Evolutionary conservation across 306 rosid genomes (phyloP), one percentile per base, ranked within the genome.

Genomic region (Canavalia gladiata): DNA sequence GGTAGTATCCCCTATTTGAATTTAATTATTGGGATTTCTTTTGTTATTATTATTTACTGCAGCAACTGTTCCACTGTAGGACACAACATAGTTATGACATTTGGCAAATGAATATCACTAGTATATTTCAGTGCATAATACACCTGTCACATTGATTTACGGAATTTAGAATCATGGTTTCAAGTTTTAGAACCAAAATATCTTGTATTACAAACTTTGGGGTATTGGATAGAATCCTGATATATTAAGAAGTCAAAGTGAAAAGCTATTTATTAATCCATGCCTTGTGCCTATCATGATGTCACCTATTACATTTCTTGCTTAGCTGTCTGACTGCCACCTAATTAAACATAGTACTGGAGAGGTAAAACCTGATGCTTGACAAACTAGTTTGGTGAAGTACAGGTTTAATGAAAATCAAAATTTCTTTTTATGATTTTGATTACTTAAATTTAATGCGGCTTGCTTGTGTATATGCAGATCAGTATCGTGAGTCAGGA

Each of bases 401-500:
- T 35, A 6, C 50, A 41, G 64, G 54, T 60, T 74, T 78, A 46
- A 82, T 51, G 12, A n/a, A 64, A 30, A 30, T 68, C 37, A 62
- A 63, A 28, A 7, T 68, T 75, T 64, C 54, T 62, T 70, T 56
- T 42, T 63, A 72, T 51, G 52, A 67, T 80, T 73, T 76, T 11
- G 71, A 65, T 52, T 57, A 45, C 51, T 79, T 63, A 7, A 35
- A 34, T 13, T 68, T 55, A 73, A 72, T 59, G 62, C 12, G 31
- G 83, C 80, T 56, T 81, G 7, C 66, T 59, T 30, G 2, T 56
- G 72, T n/a, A 55, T 76, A 69, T 86, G 69, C 90, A 92, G 97
- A 87, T 92, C 54, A 93, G 96, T 72, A 93, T 88, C 57, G 95
- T 91, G 81, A 93, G 95, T 77, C 95, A 92, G 85, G 97, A 91